Evolutionary conservation across 2,329 filamentous ascomycete genomes (phyloP).

Genomic region (Penicillium psychrosexuale): DNA sequence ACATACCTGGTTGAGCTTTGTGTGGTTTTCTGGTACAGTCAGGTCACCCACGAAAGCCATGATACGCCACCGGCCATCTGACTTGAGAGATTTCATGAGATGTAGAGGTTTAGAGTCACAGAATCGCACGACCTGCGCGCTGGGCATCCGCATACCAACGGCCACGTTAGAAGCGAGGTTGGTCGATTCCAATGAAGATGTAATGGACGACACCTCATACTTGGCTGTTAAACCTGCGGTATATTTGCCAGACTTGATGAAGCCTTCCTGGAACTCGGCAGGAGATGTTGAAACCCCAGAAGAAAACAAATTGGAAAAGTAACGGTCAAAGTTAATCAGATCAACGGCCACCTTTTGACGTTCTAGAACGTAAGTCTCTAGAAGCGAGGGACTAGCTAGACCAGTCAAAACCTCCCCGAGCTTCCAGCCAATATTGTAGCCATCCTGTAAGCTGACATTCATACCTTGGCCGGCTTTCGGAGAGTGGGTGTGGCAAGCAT

Average conservation of each 20-base stretch:
- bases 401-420: constrained; percentile 51
- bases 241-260: constrained; percentile 56
- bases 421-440: constrained; percentile 62
- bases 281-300: constrained; percentile 43
- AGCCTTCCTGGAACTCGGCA: constrained; percentile 55
- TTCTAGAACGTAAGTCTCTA: constrained; percentile 55
- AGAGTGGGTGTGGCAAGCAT: constrained; percentile 67
- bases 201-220: constrained; percentile 54
- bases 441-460: constrained; percentile 55
- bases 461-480: constrained; percentile 67
- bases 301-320: constrained; percentile 54
- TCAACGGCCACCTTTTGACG: constrained; percentile 54
- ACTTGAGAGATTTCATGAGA: constrained; percentile 48
- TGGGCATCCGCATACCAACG: constrained; percentile 52
- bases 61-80: constrained; percentile 53
- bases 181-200: constrained; percentile 34
- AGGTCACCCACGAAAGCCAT: constrained; percentile 51
- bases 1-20: constrained; percentile 41
- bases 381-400: constrained; percentile 41
- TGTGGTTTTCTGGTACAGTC: constrained; percentile 18
- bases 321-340: constrained; percentile 60
- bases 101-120: constrained; percentile 59
- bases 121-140: constrained; percentile 57
- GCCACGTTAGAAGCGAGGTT: constrained; percentile 37
- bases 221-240: constrained; percentile 58